Conservation (phyloP, 2,329 filamentous ascomycete species). For the Fusarium haematococcum region DNA sequence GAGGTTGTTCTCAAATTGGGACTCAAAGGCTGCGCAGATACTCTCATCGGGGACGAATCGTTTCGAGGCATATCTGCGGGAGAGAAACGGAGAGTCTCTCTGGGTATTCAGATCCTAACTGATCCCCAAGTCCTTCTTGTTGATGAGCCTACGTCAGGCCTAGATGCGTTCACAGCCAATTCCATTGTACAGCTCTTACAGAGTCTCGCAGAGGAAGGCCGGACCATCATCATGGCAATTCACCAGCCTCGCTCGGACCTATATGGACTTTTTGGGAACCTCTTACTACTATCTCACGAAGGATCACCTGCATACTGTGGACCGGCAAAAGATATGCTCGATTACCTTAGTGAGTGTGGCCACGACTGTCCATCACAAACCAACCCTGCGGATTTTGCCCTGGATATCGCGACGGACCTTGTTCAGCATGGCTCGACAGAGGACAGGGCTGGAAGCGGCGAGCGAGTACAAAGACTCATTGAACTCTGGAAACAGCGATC, state of each 20-base stretch:
- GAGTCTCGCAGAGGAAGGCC: slow-evolving; percentile 77
- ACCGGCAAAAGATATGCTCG: slow-evolving; percentile 70
- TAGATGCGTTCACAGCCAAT: slow-evolving; percentile 82
- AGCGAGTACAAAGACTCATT: slow-evolving; percentile 71
- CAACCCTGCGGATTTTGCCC: slow-evolving; percentile 82
- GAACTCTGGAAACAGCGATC: slow-evolving; percentile 61
- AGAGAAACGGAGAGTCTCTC: slow-evolving; percentile 83
- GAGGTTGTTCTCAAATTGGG: slow-evolving; percentile 81
- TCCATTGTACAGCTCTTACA: slow-evolving; percentile 81
- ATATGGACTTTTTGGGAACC: slow-evolving; percentile 77
- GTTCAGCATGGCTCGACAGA: slow-evolving; percentile 68
- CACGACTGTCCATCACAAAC: slow-evolving; percentile 75
- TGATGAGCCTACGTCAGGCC: slow-evolving; percentile 80
- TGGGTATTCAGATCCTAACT: slow-evolving; percentile 81
- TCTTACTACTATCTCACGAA: slow-evolving; percentile 77
- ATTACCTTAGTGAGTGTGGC: slow-evolving; percentile 70
- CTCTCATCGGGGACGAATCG: slow-evolving; percentile 76
- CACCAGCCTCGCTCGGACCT: slow-evolving; percentile 81
- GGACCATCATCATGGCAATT: slow-evolving; percentile 80
- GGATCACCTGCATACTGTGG: slow-evolving; percentile 78
- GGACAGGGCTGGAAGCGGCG: slow-evolving; percentile 72
- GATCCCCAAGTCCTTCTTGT: slow-evolving; percentile 79
- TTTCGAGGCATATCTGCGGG: slow-evolving; percentile 85
- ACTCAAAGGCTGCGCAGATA: slow-evolving; percentile 81
- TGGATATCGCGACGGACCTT: slow-evolving; percentile 82